Conservation (phyloP, 352 stramenopile genomes). For the Phytopythium litorale region DNA sequence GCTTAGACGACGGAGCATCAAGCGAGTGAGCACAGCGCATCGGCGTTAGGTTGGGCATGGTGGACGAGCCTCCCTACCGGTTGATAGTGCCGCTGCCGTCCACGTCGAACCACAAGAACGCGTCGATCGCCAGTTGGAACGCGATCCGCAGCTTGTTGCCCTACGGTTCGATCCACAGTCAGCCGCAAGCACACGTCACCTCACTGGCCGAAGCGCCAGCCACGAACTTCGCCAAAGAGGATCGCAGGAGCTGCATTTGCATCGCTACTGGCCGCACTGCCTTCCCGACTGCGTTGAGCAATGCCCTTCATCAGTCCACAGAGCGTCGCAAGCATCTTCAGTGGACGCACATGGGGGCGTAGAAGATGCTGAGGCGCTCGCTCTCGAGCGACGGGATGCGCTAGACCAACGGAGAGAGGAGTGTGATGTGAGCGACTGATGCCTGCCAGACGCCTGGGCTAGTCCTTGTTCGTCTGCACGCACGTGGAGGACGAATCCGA, state of each 20-base stretch:
- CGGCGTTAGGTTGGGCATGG: background rate
- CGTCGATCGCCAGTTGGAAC: slow-evolving; percentile 79
- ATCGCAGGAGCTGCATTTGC: slow-evolving; percentile 26
- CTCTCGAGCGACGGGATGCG: slow-evolving; percentile 76
- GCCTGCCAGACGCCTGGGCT: no score
- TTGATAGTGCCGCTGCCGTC: slow-evolving; percentile 78
- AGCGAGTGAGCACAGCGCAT: background rate
- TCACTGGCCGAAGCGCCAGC: background rate
- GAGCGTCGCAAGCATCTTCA: background rate
- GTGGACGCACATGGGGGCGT: slow-evolving; percentile 54
- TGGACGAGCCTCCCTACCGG: slow-evolving; percentile 19
- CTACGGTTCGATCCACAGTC: slow-evolving; percentile 11
- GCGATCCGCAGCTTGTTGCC: slow-evolving; percentile 78
- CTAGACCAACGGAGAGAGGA: background rate
- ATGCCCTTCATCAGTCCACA: background rate
- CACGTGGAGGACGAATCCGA: slow-evolving; percentile 85
- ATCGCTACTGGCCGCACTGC: slow-evolving; percentile 6
- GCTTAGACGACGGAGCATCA: slow-evolving; percentile 12
- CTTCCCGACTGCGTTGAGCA: background rate
- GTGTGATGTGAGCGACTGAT: no score
- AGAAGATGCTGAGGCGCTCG: slow-evolving; percentile 76
- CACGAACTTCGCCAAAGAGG: slow-evolving; percentile 60
- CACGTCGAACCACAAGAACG: slow-evolving; percentile 85
- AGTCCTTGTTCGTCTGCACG: background rate
- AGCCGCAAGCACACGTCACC: background rate